These are phyloP conservation scores for Cyberlindnera maritima DNA, from an alignment of 805 yeast genomes.

Conservation along the genomic window DNA sequence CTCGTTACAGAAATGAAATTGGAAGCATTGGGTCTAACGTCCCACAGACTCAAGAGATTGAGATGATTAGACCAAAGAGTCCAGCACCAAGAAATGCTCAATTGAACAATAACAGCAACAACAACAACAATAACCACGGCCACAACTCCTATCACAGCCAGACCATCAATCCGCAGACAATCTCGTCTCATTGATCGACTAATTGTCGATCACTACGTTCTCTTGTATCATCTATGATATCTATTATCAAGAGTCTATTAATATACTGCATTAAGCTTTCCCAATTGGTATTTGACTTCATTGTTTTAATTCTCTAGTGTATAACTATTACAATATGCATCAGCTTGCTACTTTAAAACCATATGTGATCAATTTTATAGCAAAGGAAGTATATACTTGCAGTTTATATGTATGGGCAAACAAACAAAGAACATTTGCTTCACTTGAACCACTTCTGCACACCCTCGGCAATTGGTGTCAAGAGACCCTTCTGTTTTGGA, in stretches of 20 bases:
- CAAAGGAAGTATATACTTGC: too few relatives aligned
- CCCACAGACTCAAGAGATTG: slow-evolving; percentile 72
- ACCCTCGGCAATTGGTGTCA: slow-evolving; percentile 54
- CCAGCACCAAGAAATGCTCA: slow-evolving; percentile 41
- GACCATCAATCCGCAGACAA: background rate
- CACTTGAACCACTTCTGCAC: slow-evolving; percentile 52
- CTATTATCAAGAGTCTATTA: background rate
- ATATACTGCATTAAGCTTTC: too few relatives aligned
- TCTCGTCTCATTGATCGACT: background rate
- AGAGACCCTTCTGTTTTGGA: slow-evolving; percentile 74
- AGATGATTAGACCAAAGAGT: slow-evolving; percentile 78
- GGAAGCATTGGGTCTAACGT: slow-evolving; percentile 49
- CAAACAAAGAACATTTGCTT: background rate
- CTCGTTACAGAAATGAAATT: slow-evolving; percentile 43
- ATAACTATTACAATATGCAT: too few relatives aligned
- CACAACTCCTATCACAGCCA: background rate
- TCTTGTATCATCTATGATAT: too few relatives aligned
- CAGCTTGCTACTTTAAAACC: too few relatives aligned
- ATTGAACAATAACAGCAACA: slow-evolving; percentile 1
- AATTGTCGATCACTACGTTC: too few relatives aligned
- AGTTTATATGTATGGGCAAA: too few relatives aligned
- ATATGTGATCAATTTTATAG: too few relatives aligned
- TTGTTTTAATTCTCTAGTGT: background rate
- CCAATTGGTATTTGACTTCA: background rate
- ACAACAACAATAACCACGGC: background rate